Percentiles rank a stretch among this genome's conserved stretches.
Conservation (phyloP, 1,284 basidiomycete genomes). For the Leccinum griseonigrum region DNA sequence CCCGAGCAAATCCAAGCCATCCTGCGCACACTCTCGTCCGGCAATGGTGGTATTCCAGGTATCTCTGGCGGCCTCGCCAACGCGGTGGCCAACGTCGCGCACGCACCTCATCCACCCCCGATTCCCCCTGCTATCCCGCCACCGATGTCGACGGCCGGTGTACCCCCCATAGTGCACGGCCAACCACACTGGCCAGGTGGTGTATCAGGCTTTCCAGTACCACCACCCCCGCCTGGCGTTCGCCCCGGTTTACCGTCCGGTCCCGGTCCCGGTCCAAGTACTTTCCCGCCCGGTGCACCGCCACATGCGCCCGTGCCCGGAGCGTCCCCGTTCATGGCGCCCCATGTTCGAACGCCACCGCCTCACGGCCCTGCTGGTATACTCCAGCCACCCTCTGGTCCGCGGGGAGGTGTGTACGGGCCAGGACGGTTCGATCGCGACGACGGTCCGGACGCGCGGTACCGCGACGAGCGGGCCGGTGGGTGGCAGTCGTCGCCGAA, state of each 20-base stretch:
- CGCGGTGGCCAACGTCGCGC: slow-evolving; percentile 27
- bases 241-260: slow-evolving; percentile 8
- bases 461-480: slow-evolving; percentile 25
- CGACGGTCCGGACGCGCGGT: slow-evolving; percentile 25
- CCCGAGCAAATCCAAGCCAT: slow-evolving; percentile 61
- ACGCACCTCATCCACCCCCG: slow-evolving; percentile 13
- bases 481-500: slow-evolving; percentile 20
- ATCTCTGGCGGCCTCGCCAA: slow-evolving; percentile 31
- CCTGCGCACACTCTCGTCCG: slow-evolving; percentile 44
- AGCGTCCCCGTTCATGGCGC: slow-evolving; percentile 16
- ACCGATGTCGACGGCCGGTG: slow-evolving; percentile 6
- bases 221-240: slow-evolving; percentile 3
- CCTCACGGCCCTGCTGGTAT: slow-evolving; percentile 15
- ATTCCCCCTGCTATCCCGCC: background rate
- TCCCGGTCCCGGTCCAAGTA: slow-evolving; percentile 7
- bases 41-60: slow-evolving; percentile 27
- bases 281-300: slow-evolving; percentile 14
- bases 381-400: slow-evolving; percentile 24
- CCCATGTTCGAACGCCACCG: slow-evolving; percentile 15
- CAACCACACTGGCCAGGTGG: slow-evolving; percentile 24
- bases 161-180: slow-evolving; percentile 9
- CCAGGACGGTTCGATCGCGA: slow-evolving; percentile 31
- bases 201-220: slow-evolving; percentile 16
- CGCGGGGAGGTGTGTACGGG: slow-evolving; percentile 17
- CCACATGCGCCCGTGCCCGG: slow-evolving; percentile 3